Evolutionary conservation across 768 basidiomycete genomes (phyloP).

Genomic region (Lactarius trivialis): DNA sequence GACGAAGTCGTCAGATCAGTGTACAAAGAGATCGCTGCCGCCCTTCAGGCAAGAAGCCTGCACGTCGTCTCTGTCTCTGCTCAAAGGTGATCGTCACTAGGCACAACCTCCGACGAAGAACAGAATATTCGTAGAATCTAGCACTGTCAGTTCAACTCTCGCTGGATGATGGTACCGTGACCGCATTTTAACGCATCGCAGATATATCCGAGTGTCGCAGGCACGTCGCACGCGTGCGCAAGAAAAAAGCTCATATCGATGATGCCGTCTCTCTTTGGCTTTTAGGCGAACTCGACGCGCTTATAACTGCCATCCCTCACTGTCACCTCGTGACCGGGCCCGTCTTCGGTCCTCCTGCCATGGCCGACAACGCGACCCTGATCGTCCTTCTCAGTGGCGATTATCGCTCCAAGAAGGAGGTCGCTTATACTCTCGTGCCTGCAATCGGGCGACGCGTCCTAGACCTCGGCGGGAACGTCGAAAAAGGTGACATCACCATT

Average conservation of each 20-base stretch:
- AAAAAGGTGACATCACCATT: constrained; percentile 63
- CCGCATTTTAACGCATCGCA: constrained; percentile 28
- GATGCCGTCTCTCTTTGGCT: neutral
- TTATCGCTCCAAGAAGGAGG: constrained; percentile 73
- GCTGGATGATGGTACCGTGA: neutral
- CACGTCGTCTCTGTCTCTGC: neutral
- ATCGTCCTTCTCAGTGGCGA: constrained; percentile 77
- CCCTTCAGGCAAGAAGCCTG: constrained; percentile 43
- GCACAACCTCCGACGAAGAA: constrained; percentile 36
- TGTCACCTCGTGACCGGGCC: constrained; percentile 67
- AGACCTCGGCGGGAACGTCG: constrained; percentile 81
- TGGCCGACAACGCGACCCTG: constrained; percentile 59
- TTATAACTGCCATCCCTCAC: constrained; percentile 52
- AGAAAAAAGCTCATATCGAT: neutral
- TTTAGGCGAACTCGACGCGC: constrained; percentile 62
- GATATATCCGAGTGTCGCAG: constrained; percentile 52
- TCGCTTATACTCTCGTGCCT: constrained; percentile 72
- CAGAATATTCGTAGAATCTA: constrained; percentile 82
- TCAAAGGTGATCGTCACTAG: constrained; percentile 16
- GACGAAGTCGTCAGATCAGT: constrained; percentile 64
- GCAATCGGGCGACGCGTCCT: constrained; percentile 68
- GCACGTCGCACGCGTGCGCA: constrained; percentile 22
- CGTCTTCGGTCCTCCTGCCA: constrained; percentile 66
- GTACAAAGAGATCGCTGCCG: constrained; percentile 53
- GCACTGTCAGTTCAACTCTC: constrained; percentile 52